Base-by-base conservation (phyloP, 331 rosid species). In the Erythrophleum ivorense region DNA sequence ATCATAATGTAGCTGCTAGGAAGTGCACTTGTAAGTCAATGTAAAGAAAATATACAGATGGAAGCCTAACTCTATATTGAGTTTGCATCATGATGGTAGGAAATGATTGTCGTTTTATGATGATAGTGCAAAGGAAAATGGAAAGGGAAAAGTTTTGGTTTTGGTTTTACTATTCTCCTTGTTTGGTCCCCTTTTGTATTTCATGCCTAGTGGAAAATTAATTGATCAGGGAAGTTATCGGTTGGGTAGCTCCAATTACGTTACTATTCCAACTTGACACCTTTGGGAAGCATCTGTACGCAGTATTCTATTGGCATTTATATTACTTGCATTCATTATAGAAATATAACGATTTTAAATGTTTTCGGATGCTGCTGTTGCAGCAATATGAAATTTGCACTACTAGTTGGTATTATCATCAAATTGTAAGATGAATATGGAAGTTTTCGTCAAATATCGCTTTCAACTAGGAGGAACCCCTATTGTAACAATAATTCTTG, bases 11-110 rank as follows among this genome's bases (percentile, higher is more conserved):
- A 78, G 77, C 76, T 36, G 80, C 78, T 50, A 57, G 80, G 64
- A 34, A 80, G 74, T 38, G 77, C 87, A 67, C 75, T 82, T 77
- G 89, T 86, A 83, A 79, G 87, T 87, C 79, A 70, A 85, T 86
- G 90, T 88, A 88, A 86, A 79, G 84, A 88, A 87, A 73, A 69
- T 81, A 75, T 84, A 67, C 85, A 59, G 83, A 83, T 78, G 74
- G 86, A 72, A 50, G 71, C 71, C 86, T 38, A 45, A 58, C 83
- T 74, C 49, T 81, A 75, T 83, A 50, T 60, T 59, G 78, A 57
- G 89, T 84, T 86, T 64, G 53, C 73, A 57, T 72, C 65, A 60
- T 82, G 78, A 68, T 86, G 87, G 76, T 57, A 85, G 90, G 82
- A 85, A 80, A 78, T 82, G 78, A 83, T 78, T 73, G 54, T 66